These are phyloP conservation scores for Chaetomium sp. DNA, from an alignment of 2,329 filamentous ascomycete species.

Conservation along the genomic window DNA sequence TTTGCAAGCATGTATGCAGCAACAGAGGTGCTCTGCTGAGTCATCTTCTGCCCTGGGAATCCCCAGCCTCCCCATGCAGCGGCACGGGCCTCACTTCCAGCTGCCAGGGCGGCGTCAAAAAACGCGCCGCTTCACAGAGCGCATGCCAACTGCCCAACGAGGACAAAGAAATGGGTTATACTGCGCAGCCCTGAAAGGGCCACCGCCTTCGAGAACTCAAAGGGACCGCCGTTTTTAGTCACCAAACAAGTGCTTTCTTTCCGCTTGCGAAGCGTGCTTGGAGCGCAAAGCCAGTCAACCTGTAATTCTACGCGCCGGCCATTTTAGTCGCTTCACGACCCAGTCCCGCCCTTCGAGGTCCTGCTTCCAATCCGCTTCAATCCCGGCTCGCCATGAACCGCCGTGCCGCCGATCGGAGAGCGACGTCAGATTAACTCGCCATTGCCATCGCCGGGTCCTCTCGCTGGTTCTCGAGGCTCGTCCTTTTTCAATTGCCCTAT, in stretches of 20 bases:
- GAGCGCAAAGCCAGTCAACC: conserved; percentile 19
- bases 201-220: conserved; percentile 23
- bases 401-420: background rate
- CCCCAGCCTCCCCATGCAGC: background rate
- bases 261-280: conserved; percentile 29
- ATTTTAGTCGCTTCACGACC: conserved; percentile 27
- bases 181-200: conserved; percentile 28
- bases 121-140: conserved; percentile 18
- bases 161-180: conserved; percentile 27
- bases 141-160: conserved; percentile 20
- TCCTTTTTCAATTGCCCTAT: background rate
- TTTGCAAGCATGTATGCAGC: background rate
- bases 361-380: conserved; percentile 1
- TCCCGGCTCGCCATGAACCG: conserved; percentile 6
- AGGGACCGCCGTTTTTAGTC: conserved; percentile 34
- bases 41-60: background rate
- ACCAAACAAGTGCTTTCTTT: conserved; percentile 34
- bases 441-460: background rate
- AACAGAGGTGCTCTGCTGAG: background rate
- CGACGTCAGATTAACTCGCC: background rate
- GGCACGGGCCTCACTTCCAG: conserved; percentile 13
- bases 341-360: background rate
- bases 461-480: background rate
- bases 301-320: conserved; percentile 16
- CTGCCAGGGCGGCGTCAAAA: conserved; percentile 3